Conservation (phyloP, 2,329 filamentous ascomycete species). For the Diaporthe velutina region DNA sequence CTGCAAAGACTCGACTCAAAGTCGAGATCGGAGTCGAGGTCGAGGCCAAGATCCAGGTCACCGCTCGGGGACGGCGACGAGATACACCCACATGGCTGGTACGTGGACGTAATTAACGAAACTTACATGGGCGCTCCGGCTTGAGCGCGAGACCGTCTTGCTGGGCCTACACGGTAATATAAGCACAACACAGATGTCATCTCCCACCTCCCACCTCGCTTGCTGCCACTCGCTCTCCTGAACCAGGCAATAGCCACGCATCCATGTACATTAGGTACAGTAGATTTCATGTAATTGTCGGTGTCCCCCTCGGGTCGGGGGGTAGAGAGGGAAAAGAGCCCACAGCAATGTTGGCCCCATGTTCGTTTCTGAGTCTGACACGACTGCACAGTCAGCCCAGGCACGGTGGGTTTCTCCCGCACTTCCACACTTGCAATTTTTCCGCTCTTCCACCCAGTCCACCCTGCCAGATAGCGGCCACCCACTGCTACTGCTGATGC, state of each 20-base stretch:
- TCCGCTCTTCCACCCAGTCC: neutral
- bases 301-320: neutral
- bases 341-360: slow-evolving; percentile 18
- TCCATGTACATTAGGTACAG: neutral
- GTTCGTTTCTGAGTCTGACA: neutral
- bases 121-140: slow-evolving; percentile 15
- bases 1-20: neutral
- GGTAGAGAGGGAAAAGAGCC: neutral
- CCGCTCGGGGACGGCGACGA: slow-evolving; percentile 17
- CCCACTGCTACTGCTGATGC: too few relatives aligned
- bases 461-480: neutral
- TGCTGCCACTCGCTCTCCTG: slow-evolving; percentile 9
- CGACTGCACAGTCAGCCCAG: slow-evolving; percentile 13
- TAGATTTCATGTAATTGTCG: neutral
- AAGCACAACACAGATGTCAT: slow-evolving; percentile 26
- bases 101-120: slow-evolving; percentile 29
- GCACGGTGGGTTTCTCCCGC: neutral
- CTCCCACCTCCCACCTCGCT: slow-evolving; percentile 26
- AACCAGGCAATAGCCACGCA: slow-evolving; percentile 9
- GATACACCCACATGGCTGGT: slow-evolving; percentile 17
- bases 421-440: neutral
- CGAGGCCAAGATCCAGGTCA: neutral
- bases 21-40: neutral
- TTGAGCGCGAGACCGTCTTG: neutral
- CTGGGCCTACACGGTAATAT: slow-evolving; percentile 15